Base-by-base conservation (phyloP, 2,329 filamentous ascomycete species). In the Talaromyces albobiverticillius region DNA sequence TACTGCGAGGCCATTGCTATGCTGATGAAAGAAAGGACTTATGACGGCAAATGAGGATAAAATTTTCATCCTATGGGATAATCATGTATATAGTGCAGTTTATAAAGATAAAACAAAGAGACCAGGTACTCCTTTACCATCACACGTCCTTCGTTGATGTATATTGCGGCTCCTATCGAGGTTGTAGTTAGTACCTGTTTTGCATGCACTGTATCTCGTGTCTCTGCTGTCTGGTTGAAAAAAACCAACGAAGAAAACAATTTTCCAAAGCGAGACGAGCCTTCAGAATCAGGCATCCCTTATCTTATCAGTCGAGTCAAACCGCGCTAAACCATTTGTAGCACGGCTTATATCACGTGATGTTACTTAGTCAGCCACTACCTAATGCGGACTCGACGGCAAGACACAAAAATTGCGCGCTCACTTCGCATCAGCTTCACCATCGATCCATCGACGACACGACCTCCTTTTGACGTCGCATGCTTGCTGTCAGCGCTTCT, bases 401-500 rank as follows among this genome's bases (percentile, higher is more conserved):
- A 49, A 51, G 25, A 46, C 46, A 51, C 34, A 38, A 54, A 54
- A 54, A 54, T 54, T 51, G 48, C 46, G 52, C 46, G 53, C 23
- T 43, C 26, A 18, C 46, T 5, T 49, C 46, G 32, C 31, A 18
- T 50, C 29, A 31, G 18, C 18, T 22, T 31, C 41, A 50, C 25
- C 45, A 51, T 38, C 47, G 9, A 42, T n/a, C 34, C 53, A 46
- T 23, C 46, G 31, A 38, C 13, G 13, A 36, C 38, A 32, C 8
- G 22, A 18, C 22, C 23, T 46, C 47, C 51, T 59, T 46, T 54
- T 41, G 60, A 59, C 61, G 59, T 65, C 61, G 45, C 62, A 62
- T 60, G 58, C 60, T 63, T 60, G 60, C 65, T 62, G 46, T 61
- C 60, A 60, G 67, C 64, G 65, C 67, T 58, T 58, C 55, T 48